Evolutionary conservation across 192 early-diverging fungal species (phyloP), one percentile per base, ranked within the genome.

Genomic region (Podila horticola): DNA sequence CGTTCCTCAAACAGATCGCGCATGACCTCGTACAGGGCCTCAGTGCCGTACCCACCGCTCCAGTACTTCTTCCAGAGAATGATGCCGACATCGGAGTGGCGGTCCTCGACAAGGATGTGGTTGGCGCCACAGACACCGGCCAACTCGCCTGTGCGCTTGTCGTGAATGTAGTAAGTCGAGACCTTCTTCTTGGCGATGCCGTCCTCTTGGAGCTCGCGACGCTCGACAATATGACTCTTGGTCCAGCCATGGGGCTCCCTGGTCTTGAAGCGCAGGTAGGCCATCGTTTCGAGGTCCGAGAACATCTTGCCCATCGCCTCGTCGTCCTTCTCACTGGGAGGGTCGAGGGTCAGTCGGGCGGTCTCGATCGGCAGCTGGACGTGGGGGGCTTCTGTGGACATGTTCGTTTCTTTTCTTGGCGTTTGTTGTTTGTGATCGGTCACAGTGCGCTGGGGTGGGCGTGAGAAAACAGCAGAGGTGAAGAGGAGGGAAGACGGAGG

Each of bases 41-140:
- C 77, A 31, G 71, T 69, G n/a, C 77, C 77, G 64, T 81, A 81
- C 8, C 77, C 77, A 20, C 71, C 71, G 3, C 60, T 66, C 70
- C 71, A 73, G 36, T 69, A 81, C 62, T 81, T 81, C 48, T 81
- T 73, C 67, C 66, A 64, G 0, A 81, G 33, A 61, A 81, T 81
- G 57, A 81, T 81, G 12, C 77, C 77, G 7, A 81, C 77, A 24
- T 33, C n/a, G 5, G 77, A 62, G 45, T 81, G 68, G 22, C 77
- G 60, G 13, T 73, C 62, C 19, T 29, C 29, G 22, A 48, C 12
- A 29, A 69, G 69, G 45, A 81, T 81, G 1, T 15, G 11, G 36
- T 81, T 81, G 0, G 77, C 65, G 24, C 77, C 77, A 60, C 67
- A 65, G 24, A 73, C 70, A 3, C 77, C 77, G 4, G 62, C 77